A percentile compares a stretch with the other conserved stretches of the same genome.
Conservation (phyloP, 106 monocot genomes). For the Iris macrosiphon region DNA sequence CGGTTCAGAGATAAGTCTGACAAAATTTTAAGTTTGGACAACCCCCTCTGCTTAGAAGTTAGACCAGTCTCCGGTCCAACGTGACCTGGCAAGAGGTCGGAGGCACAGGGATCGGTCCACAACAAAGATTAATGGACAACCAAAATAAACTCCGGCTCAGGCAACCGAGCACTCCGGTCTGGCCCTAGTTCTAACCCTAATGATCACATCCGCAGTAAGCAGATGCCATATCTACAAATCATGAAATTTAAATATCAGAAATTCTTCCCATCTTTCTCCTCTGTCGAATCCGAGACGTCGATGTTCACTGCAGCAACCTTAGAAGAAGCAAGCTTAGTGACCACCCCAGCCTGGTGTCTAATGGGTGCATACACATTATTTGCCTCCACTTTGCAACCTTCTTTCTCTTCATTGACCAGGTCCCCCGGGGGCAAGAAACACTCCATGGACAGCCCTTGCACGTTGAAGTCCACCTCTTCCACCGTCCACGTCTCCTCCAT, state of each 20-base stretch:
- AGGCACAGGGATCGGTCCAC: too few relatives aligned
- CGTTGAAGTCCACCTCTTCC: constrained; percentile 80
- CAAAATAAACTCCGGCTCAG: too few relatives aligned
- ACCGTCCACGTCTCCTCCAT: constrained; percentile 84
- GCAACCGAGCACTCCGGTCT: too few relatives aligned
- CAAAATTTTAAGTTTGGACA: too few relatives aligned
- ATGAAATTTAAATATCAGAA: neutral
- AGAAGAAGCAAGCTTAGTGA: constrained; percentile 17
- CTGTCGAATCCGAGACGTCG: neutral
- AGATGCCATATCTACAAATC: constrained; percentile 5
- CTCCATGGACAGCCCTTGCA: constrained; percentile 48
- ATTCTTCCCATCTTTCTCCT: neutral
- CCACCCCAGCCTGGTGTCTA: neutral
- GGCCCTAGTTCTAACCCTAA: too few relatives aligned
- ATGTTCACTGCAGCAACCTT: constrained; percentile 35
- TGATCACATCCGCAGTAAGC: too few relatives aligned
- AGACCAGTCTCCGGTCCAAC: too few relatives aligned
- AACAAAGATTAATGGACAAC: too few relatives aligned
- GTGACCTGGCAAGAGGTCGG: too few relatives aligned
- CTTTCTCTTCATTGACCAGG: constrained; percentile 15
- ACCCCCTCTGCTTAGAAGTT: too few relatives aligned
- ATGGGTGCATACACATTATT: neutral
- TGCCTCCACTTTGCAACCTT: constrained; percentile 10
- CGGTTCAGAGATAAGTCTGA: too few relatives aligned
- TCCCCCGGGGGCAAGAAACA: constrained; percentile 70